Evolutionary conservation across 306 rosid species (phyloP), one percentile per base, ranked within the genome.

Genomic region (Psophocarpus tetragonolobus): DNA sequence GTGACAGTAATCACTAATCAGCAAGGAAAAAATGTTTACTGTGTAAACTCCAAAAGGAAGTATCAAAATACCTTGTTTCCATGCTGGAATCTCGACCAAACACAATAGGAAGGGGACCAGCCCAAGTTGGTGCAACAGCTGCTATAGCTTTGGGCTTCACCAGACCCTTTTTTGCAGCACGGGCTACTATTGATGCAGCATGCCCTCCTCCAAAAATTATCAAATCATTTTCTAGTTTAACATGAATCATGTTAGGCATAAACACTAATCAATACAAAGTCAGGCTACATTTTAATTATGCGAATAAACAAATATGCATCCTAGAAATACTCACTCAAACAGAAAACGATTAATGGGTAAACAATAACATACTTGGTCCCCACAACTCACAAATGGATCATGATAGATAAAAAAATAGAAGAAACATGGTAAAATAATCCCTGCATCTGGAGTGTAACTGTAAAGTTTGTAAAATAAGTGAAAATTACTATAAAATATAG

Each of bases 61-160:
- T 35, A 64, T 11, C 39, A 57, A 50, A 39, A 42, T 92, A 94
- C 98, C 97, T 89, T 51, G 95, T 81, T 78, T 92, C 92, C 98
- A 92, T 94, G 93, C 79, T 88, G 38, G 97, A 94, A 80, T 92
- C 97, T 84, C 97, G 89, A 61, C 97, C 97, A 66, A 94, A 94
- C 64, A 94, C 98, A 38, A 94, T 92, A 58, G 97, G 97, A 83
- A 94, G 98, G 72, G 98, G 98, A 47, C 97, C 98, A 51, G 97
- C 91, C 97, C 98, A 94, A 39, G 97, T 94, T 38, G 97, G 97
- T 78, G 97, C 98, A 80, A 92, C 82, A 45, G 95, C 97, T 29
- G 97, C 98, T 71, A 94, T 80, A 26, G 91, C 98, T 85, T 83
- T 85, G 63, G 97, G 93, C 75, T 91, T 92, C 81, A 94, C 83